These are phyloP conservation scores for Daldinia sp. DNA, from an alignment of 2,329 filamentous ascomycete genomes.

Conservation along the genomic window DNA sequence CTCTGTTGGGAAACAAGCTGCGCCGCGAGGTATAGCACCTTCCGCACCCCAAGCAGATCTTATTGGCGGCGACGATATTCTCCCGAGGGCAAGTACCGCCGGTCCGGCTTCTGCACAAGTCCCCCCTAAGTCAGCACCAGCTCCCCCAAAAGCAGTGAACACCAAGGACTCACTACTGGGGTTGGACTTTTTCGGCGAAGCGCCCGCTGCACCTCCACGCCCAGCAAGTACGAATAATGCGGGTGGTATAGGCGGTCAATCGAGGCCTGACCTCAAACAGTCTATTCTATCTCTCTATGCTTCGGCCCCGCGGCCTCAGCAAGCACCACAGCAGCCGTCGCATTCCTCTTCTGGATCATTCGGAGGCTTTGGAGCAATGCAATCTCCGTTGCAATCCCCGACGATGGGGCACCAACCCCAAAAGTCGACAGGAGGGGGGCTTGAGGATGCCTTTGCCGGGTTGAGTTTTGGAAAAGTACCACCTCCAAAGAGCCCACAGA, in stretches of 20 bases:
- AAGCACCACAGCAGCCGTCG: slow-evolving; percentile 62
- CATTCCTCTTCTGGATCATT: slow-evolving; percentile 74
- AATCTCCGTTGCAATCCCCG: slow-evolving; percentile 70
- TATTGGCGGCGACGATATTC: slow-evolving; percentile 79
- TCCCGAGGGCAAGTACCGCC: slow-evolving; percentile 79
- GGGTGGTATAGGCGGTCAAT: slow-evolving; percentile 71
- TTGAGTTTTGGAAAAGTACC: slow-evolving; percentile 69
- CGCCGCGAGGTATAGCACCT: slow-evolving; percentile 48
- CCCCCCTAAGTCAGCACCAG: slow-evolving; percentile 71
- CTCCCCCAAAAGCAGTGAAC: slow-evolving; percentile 75
- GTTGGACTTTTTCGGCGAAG: slow-evolving; percentile 88
- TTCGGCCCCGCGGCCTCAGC: slow-evolving; percentile 81
- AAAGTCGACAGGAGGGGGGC: slow-evolving; percentile 66
- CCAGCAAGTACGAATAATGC: slow-evolving; percentile 84
- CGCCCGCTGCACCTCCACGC: slow-evolving; percentile 76
- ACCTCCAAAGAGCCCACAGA: slow-evolving; percentile 55
- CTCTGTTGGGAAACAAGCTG: slow-evolving; percentile 60
- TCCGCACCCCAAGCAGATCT: slow-evolving; percentile 75
- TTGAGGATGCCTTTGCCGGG: slow-evolving; percentile 85
- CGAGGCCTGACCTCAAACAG: slow-evolving; percentile 93
- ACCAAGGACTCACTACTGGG: slow-evolving; percentile 92
- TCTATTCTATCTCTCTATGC: slow-evolving; percentile 97
- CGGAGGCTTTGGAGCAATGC: slow-evolving; percentile 77
- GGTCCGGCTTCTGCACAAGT: slow-evolving; percentile 71
- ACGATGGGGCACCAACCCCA: slow-evolving; percentile 62